phyloP scores from a whole-genome alignment of 768 basidiomycete species.

The Podaxis rugospora region DNA sequence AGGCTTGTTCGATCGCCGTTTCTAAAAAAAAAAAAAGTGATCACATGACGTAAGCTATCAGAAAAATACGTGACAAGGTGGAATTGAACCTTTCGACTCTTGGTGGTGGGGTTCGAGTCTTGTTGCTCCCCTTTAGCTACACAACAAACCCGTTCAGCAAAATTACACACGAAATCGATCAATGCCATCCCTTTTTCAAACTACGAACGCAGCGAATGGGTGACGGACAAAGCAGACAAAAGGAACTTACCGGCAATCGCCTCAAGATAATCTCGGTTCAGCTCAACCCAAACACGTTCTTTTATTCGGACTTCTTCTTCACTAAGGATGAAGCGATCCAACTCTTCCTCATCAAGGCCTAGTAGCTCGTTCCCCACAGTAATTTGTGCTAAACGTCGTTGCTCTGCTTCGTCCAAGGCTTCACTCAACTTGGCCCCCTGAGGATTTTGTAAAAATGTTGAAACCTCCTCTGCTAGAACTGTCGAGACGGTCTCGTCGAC shows the following conservation, averaged over 20 bases:
- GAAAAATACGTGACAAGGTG: slow-evolving; percentile 29
- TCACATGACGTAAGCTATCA: slow-evolving; percentile 10
- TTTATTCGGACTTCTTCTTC: slow-evolving; percentile 83
- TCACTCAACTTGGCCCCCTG: slow-evolving; percentile 55
- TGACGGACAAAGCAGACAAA: neutral
- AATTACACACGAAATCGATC: slow-evolving; percentile 13
- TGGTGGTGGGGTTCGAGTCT: slow-evolving; percentile 37
- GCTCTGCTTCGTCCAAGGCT: slow-evolving; percentile 66
- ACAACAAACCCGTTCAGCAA: slow-evolving; percentile 40
- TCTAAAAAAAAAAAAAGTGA: slow-evolving; percentile 35
- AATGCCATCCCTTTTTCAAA: slow-evolving; percentile 1
- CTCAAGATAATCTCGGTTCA: slow-evolving; percentile 88
- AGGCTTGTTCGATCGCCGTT: slow-evolving; percentile 65
- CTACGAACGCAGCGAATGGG: neutral
- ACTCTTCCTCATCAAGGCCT: slow-evolving; percentile 88
- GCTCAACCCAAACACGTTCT: slow-evolving; percentile 91
- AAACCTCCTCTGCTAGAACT: slow-evolving; percentile 66
- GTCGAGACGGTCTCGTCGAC: slow-evolving; percentile 61
- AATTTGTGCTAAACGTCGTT: slow-evolving; percentile 52
- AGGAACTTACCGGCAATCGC: slow-evolving; percentile 69
- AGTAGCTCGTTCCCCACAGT: slow-evolving; percentile 56
- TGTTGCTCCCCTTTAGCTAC: slow-evolving; percentile 66
- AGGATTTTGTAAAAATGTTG: slow-evolving; percentile 56
- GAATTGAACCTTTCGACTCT: slow-evolving; percentile 79
- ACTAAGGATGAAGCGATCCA: slow-evolving; percentile 73